These are phyloP conservation scores for Arthrobotrys sphaeroides DNA, from an alignment of 2,329 filamentous ascomycete genomes.

Conservation along the genomic window DNA sequence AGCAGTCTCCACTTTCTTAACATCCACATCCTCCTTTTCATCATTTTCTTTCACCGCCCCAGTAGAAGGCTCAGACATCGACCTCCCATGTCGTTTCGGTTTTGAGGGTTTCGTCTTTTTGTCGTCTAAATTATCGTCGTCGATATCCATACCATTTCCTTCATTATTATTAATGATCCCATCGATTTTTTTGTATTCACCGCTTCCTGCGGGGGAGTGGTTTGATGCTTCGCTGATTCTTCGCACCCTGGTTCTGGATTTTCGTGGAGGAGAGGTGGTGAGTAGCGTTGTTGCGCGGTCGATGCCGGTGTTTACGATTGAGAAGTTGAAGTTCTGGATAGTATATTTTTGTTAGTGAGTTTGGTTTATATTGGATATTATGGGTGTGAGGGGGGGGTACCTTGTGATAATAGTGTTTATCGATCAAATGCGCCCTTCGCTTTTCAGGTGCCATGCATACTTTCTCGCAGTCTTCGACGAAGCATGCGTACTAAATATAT, in stretches of 20 bases:
- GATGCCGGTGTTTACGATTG: conserved; percentile 49
- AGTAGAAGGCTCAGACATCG: conserved; percentile 11
- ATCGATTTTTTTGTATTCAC: background rate
- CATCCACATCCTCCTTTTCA: background rate
- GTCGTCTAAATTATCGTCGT: background rate
- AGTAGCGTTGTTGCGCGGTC: conserved; percentile 42
- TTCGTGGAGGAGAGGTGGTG: conserved; percentile 27
- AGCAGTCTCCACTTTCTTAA: background rate
- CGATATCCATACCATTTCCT: conserved; percentile 17
- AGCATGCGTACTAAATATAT: conserved; percentile 33
- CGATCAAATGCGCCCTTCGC: conserved; percentile 38
- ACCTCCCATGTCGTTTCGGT: conserved; percentile 11
- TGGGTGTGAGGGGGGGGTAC: background rate
- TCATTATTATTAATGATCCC: too few species aligned
- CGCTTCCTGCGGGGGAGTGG: too few species aligned
- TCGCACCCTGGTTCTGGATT: conserved; percentile 35
- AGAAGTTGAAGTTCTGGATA: conserved; percentile 47
- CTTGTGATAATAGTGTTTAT: conserved; percentile 49
- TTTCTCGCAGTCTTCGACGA: conserved; percentile 45
- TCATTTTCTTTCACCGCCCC: background rate
- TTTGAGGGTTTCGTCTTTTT: background rate
- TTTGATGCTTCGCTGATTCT: conserved; percentile 19
- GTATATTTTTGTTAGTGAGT: background rate
- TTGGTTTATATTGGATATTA: background rate
- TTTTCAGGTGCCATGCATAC: conserved; percentile 38